phyloP scores from a whole-genome alignment of 192 early-diverging fungal genomes.

The Podila epicladia region DNA sequence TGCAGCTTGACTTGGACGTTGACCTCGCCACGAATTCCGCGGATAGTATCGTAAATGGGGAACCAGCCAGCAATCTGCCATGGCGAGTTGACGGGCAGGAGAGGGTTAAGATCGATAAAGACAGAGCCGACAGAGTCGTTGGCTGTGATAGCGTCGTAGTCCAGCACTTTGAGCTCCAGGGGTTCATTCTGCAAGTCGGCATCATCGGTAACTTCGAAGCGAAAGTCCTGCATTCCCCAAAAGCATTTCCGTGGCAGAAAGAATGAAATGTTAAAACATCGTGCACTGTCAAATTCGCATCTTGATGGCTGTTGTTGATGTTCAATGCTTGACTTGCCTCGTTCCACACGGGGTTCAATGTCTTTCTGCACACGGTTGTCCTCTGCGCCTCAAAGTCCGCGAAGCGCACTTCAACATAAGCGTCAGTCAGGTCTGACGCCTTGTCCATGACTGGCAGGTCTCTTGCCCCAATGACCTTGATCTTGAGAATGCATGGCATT shows the following conservation, averaged over 20 bases:
- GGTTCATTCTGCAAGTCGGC: slow-evolving; percentile 85
- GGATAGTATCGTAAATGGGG: slow-evolving; percentile 80
- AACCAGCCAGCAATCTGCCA: slow-evolving; percentile 81
- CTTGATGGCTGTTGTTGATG: not conserved
- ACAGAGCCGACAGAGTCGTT: slow-evolving; percentile 84
- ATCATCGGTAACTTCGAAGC: slow-evolving; percentile 82
- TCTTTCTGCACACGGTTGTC: slow-evolving; percentile 73
- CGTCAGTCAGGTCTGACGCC: slow-evolving; percentile 81
- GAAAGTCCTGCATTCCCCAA: slow-evolving; percentile 59
- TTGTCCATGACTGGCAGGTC: slow-evolving; percentile 89
- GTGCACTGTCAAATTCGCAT: not conserved
- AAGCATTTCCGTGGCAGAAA: not conserved
- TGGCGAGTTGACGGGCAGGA: slow-evolving; percentile 72
- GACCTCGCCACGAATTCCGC: slow-evolving; percentile 79
- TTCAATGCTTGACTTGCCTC: slow-evolving; percentile 49
- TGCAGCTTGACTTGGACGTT: slow-evolving; percentile 76
- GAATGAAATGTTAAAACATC: not conserved
- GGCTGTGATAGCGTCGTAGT: slow-evolving; percentile 76
- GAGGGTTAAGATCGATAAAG: slow-evolving; percentile 80
- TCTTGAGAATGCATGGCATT: slow-evolving; percentile 84
- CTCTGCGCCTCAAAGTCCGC: slow-evolving; percentile 72
- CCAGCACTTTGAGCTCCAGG: slow-evolving; percentile 79
- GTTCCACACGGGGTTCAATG: slow-evolving; percentile 86
- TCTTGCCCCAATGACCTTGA: slow-evolving; percentile 72
- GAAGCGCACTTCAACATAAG: slow-evolving; percentile 85